Percentiles rank a stretch among this genome's conserved stretches.
Conservation (phyloP, 129 eudicot genomes). For the Artemisia tridentata region DNA sequence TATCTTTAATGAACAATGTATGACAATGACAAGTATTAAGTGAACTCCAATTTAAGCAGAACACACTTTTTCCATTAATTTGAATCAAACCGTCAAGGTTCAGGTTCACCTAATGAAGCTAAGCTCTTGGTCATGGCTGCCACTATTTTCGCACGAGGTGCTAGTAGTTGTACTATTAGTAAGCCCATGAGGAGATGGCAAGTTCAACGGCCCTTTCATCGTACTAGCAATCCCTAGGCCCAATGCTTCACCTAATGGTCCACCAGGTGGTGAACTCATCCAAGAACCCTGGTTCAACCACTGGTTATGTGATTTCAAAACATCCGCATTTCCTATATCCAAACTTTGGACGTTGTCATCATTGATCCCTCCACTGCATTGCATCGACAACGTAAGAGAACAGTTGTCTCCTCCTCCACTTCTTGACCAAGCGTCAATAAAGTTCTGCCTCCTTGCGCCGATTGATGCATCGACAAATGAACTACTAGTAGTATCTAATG, state of each 20-base stretch:
- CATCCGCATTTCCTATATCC: constrained; percentile 23
- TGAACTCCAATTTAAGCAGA: constrained; percentile 21
- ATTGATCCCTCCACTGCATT: constrained; percentile 40
- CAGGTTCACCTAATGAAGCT: constrained; percentile 22
- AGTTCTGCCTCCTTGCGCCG: constrained; percentile 47
- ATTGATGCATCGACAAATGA: constrained; percentile 11
- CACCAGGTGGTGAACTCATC: constrained; percentile 66
- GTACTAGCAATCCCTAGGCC: constrained; percentile 49
- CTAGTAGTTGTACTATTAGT: constrained; percentile 40
- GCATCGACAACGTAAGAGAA: constrained; percentile 56
- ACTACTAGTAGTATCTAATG: constrained; percentile 20
- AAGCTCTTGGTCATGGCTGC: constrained; percentile 29
- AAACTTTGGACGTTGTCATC: constrained; percentile 15
- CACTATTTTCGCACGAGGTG: constrained; percentile 46
- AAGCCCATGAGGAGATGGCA: constrained; percentile 33
- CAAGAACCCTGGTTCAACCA: constrained; percentile 49
- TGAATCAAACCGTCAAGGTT: constrained; percentile 1
- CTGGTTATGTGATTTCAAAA: constrained; percentile 27
- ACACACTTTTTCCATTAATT: neutral
- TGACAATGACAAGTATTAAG: constrained; percentile 7
- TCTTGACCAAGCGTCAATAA: constrained; percentile 63
- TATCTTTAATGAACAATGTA: constrained; percentile 10
- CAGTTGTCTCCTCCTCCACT: constrained; percentile 43
- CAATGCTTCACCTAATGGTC: constrained; percentile 82
- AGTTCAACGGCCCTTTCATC: constrained; percentile 10